Evolutionary conservation across 176 grass and related monocot species (phyloP), one percentile per base, ranked within the genome.

Genomic region (Aegilops speltoides): DNA sequence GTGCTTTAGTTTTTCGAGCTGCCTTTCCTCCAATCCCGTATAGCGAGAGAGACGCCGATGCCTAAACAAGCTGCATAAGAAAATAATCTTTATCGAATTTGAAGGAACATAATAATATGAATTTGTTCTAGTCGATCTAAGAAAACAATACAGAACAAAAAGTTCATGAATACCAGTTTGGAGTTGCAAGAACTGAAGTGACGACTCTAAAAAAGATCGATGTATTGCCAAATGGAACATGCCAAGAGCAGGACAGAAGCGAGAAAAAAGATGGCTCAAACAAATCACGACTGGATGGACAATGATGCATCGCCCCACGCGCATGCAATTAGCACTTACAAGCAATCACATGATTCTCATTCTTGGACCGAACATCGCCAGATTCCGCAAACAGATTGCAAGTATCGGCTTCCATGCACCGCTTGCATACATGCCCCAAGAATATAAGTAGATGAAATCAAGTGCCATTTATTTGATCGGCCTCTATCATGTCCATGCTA

Each of bases 351-450:
- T 38, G 79, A 82, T 77, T 90, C 63, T 60, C 64, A 72, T 52
- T 52, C 29, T 78, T 8, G 40, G 10, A 43, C 10, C 3, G 40
- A 10, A 43, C 40, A 10, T 2, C 12, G 40, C 40, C 10, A 0
- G 40, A 43, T 43, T 73, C 84, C 83, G 89, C 73, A 70, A 26
- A 22, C 66, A 90, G 80, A 79, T 74, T 59, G 82, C 84, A 31
- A 25, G 23, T 64, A 52, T 65, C 84, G 73, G 73, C 29, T 90
- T 90, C 89, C 66, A 90, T 67, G 80, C 79, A 79, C 59, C 8
- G 32, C 56, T 40, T 78, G 68, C 34, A 8, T 38, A 80, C 52
- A 52, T 72, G 2, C 41, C 57, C 68, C 57, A 37, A 79, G 67
- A 68, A 90, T 33, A 82, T 3, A 28, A n/a, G 40, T 26, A 33